Base-by-base conservation (phyloP, 2,329 filamentous ascomycete genomes). In the Bisporella sp. region DNA sequence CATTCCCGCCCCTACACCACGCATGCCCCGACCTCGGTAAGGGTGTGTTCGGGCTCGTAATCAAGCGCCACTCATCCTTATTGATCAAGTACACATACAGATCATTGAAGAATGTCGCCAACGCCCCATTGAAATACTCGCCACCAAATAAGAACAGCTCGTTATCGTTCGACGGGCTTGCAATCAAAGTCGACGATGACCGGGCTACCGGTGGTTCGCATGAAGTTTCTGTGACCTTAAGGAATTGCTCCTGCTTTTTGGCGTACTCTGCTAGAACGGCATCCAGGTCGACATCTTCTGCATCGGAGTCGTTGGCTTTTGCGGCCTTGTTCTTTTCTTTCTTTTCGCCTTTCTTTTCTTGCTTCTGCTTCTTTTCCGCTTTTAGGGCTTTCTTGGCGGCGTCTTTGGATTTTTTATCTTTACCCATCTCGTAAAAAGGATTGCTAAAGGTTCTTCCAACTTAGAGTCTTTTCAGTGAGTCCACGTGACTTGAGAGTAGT, bases 61-160 rank as follows among this genome's bases (percentile, higher is more conserved):
- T 84, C 59, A 85, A 82, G 56, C 88, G 85, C 93, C 93, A 99
- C 67, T 93, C 85, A 68, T 95, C 88, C 56, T 84, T 81, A 69
- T 87, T 87, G 67, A 90, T 85, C 69, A 93, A 78, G 69, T 85
- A 85, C 57, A 85, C 73, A 69, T 82, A 75, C 62, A 85, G 68
- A 63, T 84, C 81, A 64, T 84, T 83, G 68, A 77, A 84, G 66
- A 84, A 84, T 45, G 78, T 80, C 4, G 92, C 93, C 50, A 93
- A 73, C 2, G 87, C 87, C 4, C 93, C 93, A 69, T 97, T 95
- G 71, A 89, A 97, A 65, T 91, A 95, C 73, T 99, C 93, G 57
- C 93, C 93, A 12, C 92, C 93, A 68, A 95, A 99, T 5, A 97
- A 72, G 58, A 97, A 83, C 50, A 99, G 71, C 66, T 95, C 90